Percentiles rank a stretch among this genome's conserved stretches.
Evolutionary conservation across 202 grass and related monocot genomes (phyloP).

Genomic region (Setaria italica): DNA sequence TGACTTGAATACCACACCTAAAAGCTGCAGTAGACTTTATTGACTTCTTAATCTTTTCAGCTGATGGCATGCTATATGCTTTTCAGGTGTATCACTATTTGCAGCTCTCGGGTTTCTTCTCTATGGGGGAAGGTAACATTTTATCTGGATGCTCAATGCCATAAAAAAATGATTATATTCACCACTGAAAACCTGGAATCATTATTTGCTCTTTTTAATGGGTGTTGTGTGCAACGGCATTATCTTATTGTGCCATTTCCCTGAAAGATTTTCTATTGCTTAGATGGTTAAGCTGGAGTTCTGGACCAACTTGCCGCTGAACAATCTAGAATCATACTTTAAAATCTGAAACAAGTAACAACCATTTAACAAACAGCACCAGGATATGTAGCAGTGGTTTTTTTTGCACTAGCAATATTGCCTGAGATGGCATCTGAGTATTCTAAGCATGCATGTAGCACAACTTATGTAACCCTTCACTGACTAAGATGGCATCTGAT

Average conservation of each 20-base stretch:
- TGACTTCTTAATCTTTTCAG: slow-evolving; percentile 16
- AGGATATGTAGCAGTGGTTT: slow-evolving; percentile 22
- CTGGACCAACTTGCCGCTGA: neutral
- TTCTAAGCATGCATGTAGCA: neutral
- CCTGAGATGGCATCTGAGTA: neutral
- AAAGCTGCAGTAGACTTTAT: neutral
- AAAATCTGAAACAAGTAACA: neutral
- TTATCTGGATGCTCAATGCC: slow-evolving; percentile 13
- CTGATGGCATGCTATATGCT: slow-evolving; percentile 23
- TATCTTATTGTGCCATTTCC: neutral
- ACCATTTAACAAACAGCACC: neutral
- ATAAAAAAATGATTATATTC: slow-evolving; percentile 16
- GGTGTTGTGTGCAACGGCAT: neutral
- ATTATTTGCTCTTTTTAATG: neutral
- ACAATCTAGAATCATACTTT: slow-evolving; percentile 20
- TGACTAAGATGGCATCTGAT: slow-evolving; percentile 21
- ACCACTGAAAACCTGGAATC: neutral
- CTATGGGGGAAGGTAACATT: slow-evolving; percentile 72
- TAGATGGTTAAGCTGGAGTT: slow-evolving; percentile 19
- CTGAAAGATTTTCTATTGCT: slow-evolving; percentile 12
- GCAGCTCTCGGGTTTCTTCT: slow-evolving; percentile 78
- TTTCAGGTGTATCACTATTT: slow-evolving; percentile 73
- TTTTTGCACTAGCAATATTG: neutral
- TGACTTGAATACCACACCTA: neutral
- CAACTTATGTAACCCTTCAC: slow-evolving; percentile 17